A percentile compares a stretch with the other conserved stretches of the same genome.
Evolutionary conservation across 2,329 filamentous ascomycete species (phyloP).

Genomic region (Coniella lustricola): DNA sequence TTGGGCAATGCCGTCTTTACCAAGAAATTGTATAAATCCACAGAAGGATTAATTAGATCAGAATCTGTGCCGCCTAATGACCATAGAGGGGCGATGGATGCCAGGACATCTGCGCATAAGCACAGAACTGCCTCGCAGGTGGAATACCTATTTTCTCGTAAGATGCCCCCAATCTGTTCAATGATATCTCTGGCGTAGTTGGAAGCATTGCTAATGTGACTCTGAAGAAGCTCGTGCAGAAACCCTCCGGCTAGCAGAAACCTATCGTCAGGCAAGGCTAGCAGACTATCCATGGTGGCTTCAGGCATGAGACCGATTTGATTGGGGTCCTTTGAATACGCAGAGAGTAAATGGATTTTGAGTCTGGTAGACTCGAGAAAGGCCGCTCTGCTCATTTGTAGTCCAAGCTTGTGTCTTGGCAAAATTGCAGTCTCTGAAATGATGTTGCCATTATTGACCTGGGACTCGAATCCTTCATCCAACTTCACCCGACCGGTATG

Average conservation of each 20-base stretch:
- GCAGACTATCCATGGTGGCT: slow-evolving; percentile 41
- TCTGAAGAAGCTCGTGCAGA: slow-evolving; percentile 44
- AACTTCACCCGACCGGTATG: slow-evolving; percentile 57
- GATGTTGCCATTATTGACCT: slow-evolving; percentile 41
- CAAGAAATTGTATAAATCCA: slow-evolving; percentile 75
- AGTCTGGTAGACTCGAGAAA: slow-evolving; percentile 42
- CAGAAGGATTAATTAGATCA: slow-evolving; percentile 54
- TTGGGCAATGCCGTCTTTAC: slow-evolving; percentile 59
- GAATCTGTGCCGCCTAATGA: slow-evolving; percentile 44
- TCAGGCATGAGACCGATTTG: slow-evolving; percentile 44
- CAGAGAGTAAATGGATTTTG: slow-evolving; percentile 38
- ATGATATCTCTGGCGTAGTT: slow-evolving; percentile 42
- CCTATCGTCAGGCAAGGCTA: slow-evolving; percentile 44
- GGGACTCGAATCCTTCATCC: slow-evolving; percentile 57
- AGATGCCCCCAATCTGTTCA: slow-evolving; percentile 42
- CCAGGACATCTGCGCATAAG: slow-evolving; percentile 61
- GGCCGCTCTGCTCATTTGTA: slow-evolving; percentile 35
- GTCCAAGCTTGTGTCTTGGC: slow-evolving; percentile 38
- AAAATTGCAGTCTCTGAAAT: slow-evolving; percentile 32
- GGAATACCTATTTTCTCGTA: slow-evolving; percentile 54
- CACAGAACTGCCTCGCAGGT: slow-evolving; percentile 68
- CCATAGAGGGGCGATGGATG: slow-evolving; percentile 59
- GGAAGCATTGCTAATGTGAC: slow-evolving; percentile 43
- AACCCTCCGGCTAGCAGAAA: slow-evolving; percentile 45
- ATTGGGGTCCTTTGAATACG: slow-evolving; percentile 34